phyloP scores from a whole-genome alignment of 75 land plant genomes.

The Gnetum montanum region DNA sequence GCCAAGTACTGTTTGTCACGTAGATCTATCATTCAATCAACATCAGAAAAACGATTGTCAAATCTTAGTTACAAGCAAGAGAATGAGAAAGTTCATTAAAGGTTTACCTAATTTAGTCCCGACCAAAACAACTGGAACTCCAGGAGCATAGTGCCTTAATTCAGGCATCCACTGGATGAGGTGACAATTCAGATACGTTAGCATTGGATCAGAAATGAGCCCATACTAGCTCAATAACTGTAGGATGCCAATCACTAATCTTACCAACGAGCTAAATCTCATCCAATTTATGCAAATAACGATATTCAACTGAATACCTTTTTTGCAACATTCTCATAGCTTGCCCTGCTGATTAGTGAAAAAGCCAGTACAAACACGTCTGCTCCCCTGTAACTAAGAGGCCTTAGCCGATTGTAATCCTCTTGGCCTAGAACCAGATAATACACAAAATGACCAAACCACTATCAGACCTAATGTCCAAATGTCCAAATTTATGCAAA shows the following conservation, averaged over 20 bases:
- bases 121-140: conserved; percentile 69
- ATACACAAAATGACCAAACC: not conserved
- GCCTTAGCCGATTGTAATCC: conserved; percentile 38
- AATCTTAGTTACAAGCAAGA: not conserved
- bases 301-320: conserved; percentile 11
- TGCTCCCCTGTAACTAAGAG: conserved; percentile 42
- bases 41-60: not conserved
- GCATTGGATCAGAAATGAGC: too few relatives aligned
- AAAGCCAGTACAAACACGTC: conserved; percentile 32
- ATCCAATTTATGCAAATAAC: too few relatives aligned
- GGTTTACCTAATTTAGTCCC: conserved; percentile 67
- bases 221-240: too few relatives aligned
- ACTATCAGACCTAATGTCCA: not conserved
- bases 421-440: conserved; percentile 23
- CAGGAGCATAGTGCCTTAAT: conserved; percentile 69
- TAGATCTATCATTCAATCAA: conserved; percentile 36
- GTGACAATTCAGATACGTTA: too few relatives aligned
- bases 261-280: too few relatives aligned
- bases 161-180: conserved; percentile 78
- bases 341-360: conserved; percentile 32
- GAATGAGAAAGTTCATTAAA: not conserved
- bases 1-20: conserved; percentile 61
- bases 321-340: conserved; percentile 26
- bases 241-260: too few relatives aligned
- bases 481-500: not conserved